A percentile compares a stretch with the other conserved stretches of the same genome.
phyloP scores from a whole-genome alignment of 345 rosid genomes.

The Aethionema arabicum region DNA sequence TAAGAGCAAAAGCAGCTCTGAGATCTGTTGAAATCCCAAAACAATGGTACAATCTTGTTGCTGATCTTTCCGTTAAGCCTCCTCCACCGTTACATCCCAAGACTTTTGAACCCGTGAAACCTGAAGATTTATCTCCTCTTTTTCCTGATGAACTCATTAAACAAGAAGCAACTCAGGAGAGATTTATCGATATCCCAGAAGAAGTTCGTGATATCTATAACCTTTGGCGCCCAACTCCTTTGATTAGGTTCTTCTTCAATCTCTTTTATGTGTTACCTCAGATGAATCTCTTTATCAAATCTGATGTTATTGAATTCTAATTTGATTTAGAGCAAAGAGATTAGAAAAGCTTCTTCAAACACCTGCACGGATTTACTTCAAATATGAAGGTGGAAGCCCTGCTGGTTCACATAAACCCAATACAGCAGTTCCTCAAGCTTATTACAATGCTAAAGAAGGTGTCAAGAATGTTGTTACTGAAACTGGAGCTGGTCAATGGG shows the following conservation, averaged over 20 bases:
- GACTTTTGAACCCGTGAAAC: constrained; percentile 68
- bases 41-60: constrained; percentile 53
- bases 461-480: constrained; percentile 80
- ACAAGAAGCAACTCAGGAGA: constrained; percentile 71
- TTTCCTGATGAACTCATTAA: constrained; percentile 78
- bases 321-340: constrained; percentile 76
- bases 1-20: constrained; percentile 45
- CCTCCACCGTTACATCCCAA: constrained; percentile 82
- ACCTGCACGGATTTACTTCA: constrained; percentile 89
- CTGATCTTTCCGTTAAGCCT: constrained; percentile 79
- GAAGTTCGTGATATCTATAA: constrained; percentile 77
- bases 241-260: constrained; percentile 58
- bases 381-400: constrained; percentile 93
- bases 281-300: too few species aligned
- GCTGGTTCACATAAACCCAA: constrained; percentile 98
- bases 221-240: constrained; percentile 96
- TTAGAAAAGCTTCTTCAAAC: constrained; percentile 87
- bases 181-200: constrained; percentile 79
- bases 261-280: too few species aligned
- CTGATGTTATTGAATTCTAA: neutral
- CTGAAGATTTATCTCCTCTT: constrained; percentile 74
- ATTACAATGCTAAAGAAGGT: constrained; percentile 76
- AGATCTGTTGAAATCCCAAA: constrained; percentile 53
- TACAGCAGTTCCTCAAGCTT: constrained; percentile 84
- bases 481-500: constrained; percentile 99